phyloP scores from a whole-genome alignment of 352 stramenopile genomes.

The Phytophthora melonis region DNA sequence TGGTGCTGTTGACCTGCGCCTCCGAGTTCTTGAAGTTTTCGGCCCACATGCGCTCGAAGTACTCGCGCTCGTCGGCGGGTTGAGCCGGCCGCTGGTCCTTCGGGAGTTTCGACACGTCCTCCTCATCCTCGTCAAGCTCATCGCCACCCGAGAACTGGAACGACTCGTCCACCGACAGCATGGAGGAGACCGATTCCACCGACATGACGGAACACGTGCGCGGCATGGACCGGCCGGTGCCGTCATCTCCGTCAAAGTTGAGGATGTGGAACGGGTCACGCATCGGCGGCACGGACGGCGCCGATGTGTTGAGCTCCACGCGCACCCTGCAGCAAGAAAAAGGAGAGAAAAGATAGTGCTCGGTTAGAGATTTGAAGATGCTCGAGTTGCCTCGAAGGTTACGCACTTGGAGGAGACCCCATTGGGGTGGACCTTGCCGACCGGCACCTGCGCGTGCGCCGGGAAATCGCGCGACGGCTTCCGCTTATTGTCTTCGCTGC shows the following conservation, averaged over 20 bases:
- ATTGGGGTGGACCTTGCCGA: slow-evolving; percentile 64
- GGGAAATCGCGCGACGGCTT: slow-evolving; percentile 86
- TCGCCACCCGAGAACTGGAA: slow-evolving; percentile 51
- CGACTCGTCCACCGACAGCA: slow-evolving; percentile 71
- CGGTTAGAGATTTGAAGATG: no score
- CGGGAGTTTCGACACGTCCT: slow-evolving; percentile 53
- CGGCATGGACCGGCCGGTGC: slow-evolving; percentile 29
- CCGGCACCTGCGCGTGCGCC: slow-evolving; percentile 69
- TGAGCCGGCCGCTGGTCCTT: slow-evolving; percentile 82
- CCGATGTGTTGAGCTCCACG: slow-evolving; percentile 60
- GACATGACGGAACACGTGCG: slow-evolving; percentile 72
- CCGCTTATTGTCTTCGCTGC: slow-evolving; percentile 84
- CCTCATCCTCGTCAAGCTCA: slow-evolving; percentile 36
- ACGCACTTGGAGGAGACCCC: slow-evolving; percentile 46
- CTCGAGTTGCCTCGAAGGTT: background rate
- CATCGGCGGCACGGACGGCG: slow-evolving; percentile 69
- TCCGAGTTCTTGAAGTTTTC: slow-evolving; percentile 88
- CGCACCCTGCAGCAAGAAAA: slow-evolving; percentile 38
- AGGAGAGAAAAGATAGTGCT: no score
- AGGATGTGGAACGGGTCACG: slow-evolving; percentile 85
- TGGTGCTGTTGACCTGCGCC: slow-evolving; percentile 70
- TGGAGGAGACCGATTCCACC: slow-evolving; percentile 62
- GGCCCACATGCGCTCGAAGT: slow-evolving; percentile 84
- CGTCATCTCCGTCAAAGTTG: slow-evolving; percentile 49
- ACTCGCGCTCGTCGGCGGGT: slow-evolving; percentile 78